Percentiles rank a stretch among this genome's conserved stretches.
These are phyloP conservation scores for Pleurostoma richardsiae DNA, from an alignment of 2,329 filamentous ascomycete genomes.

Conservation along the genomic window DNA sequence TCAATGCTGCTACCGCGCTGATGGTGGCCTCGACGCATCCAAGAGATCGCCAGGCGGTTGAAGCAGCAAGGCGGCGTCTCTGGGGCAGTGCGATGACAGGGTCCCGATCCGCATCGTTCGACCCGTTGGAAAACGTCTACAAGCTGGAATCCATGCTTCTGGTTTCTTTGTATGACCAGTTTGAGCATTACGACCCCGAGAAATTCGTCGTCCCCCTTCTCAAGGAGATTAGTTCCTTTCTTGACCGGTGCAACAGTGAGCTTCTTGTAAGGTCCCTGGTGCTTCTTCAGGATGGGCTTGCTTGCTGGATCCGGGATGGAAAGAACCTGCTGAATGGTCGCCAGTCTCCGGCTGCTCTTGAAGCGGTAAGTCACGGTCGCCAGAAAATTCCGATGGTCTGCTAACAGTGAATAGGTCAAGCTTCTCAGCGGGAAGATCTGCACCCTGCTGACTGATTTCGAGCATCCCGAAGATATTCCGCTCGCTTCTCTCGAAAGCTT, in stretches of 20 bases:
- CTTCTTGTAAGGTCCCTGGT: slow-evolving; percentile 52
- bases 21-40: slow-evolving; percentile 47
- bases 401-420: slow-evolving; percentile 35
- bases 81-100: slow-evolving; percentile 52
- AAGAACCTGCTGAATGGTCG: slow-evolving; percentile 34
- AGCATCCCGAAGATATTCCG: slow-evolving; percentile 33
- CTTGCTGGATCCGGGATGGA: slow-evolving; percentile 59
- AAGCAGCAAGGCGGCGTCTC: slow-evolving; percentile 59
- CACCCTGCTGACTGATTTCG: slow-evolving; percentile 25
- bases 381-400: neutral
- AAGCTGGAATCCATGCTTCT: slow-evolving; percentile 51
- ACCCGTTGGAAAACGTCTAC: slow-evolving; percentile 66
- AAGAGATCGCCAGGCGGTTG: slow-evolving; percentile 56
- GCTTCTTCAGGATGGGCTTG: slow-evolving; percentile 57
- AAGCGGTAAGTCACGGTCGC: slow-evolving; percentile 34
- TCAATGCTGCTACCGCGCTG: slow-evolving; percentile 34
- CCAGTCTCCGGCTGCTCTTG: slow-evolving; percentile 31
- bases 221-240: slow-evolving; percentile 45
- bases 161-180: slow-evolving; percentile 39
- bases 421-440: slow-evolving; percentile 46
- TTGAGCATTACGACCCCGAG: slow-evolving; percentile 30
- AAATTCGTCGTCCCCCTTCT: slow-evolving; percentile 41
- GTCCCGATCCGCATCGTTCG: slow-evolving; percentile 36
- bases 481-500: slow-evolving; percentile 50
- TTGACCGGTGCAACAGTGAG: slow-evolving; percentile 41